Conservation (phyloP, 495 filamentous ascomycete species). For the Saxophila tyrrhenica region DNA sequence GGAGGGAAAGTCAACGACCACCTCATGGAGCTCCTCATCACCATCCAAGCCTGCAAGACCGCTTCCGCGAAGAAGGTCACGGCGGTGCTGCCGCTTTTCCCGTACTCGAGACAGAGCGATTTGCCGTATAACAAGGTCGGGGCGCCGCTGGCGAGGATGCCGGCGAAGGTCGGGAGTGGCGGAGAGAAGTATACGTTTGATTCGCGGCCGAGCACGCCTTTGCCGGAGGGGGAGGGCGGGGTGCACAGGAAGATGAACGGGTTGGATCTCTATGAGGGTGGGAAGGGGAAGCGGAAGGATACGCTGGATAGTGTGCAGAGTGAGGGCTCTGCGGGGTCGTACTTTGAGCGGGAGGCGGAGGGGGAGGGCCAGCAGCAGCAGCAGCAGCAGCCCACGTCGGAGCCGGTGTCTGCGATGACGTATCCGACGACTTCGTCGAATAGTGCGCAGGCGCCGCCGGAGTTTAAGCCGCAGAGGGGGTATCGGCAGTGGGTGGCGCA, state of each 20-base stretch:
- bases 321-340: slow-evolving; percentile 20
- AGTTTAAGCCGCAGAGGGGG: slow-evolving; percentile 72
- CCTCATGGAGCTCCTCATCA: slow-evolving; percentile 91
- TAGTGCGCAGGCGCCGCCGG: slow-evolving; percentile 12
- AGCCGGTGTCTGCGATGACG: not conserved
- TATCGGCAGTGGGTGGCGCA: slow-evolving; percentile 99
- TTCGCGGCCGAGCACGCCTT: slow-evolving; percentile 76
- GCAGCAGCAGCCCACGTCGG: slow-evolving; percentile 2
- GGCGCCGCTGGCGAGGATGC: slow-evolving; percentile 70
- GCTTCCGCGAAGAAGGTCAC: slow-evolving; percentile 86
- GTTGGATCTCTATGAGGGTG: slow-evolving; percentile 18
- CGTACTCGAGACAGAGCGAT: slow-evolving; percentile 89
- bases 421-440: not conserved
- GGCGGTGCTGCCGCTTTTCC: slow-evolving; percentile 89
- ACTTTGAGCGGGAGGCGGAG: too few relatives aligned
- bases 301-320: slow-evolving; percentile 50
- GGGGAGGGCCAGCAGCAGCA: too few relatives aligned
- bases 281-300: slow-evolving; percentile 38
- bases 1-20: slow-evolving; percentile 89
- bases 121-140: slow-evolving; percentile 91
- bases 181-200: slow-evolving; percentile 74
- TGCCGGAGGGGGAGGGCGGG: slow-evolving; percentile 50
- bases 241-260: slow-evolving; percentile 52
- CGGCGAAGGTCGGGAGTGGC: slow-evolving; percentile 23
- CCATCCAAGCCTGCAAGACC: slow-evolving; percentile 92